Percentiles rank a stretch among this genome's conserved stretches.
Evolutionary conservation across 2,329 filamentous ascomycete genomes (phyloP).

Genomic region (Aureobasidium pullulans): DNA sequence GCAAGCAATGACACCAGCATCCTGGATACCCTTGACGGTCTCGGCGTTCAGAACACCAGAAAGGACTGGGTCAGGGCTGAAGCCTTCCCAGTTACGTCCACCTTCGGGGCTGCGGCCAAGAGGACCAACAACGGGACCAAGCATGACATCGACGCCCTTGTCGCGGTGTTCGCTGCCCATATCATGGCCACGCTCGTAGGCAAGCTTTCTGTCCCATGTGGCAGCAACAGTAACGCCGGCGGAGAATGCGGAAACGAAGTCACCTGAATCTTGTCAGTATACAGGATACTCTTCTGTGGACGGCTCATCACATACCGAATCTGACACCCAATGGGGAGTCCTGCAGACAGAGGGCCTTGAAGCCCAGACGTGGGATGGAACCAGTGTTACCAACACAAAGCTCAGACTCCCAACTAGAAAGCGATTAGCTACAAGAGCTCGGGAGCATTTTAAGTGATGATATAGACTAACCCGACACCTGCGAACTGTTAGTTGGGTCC

Average conservation of each 20-base stretch:
- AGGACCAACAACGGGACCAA: slow-evolving; percentile 72
- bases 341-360: slow-evolving; percentile 74
- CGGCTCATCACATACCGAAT: slow-evolving; percentile 40
- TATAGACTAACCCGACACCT: slow-evolving; percentile 54
- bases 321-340: slow-evolving; percentile 78
- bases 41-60: slow-evolving; percentile 65
- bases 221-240: slow-evolving; percentile 72
- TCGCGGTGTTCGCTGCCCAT: slow-evolving; percentile 69
- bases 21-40: slow-evolving; percentile 73
- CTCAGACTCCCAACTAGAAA: slow-evolving; percentile 55
- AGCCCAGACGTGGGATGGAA: slow-evolving; percentile 60
- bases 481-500: neutral
- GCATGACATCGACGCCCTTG: slow-evolving; percentile 67
- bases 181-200: slow-evolving; percentile 59
- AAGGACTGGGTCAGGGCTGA: slow-evolving; percentile 67
- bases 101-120: slow-evolving; percentile 61
- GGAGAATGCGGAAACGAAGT: slow-evolving; percentile 76
- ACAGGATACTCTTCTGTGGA: neutral
- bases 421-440: slow-evolving; percentile 16
- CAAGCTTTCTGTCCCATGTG: slow-evolving; percentile 70
- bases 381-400: slow-evolving; percentile 71
- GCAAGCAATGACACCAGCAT: slow-evolving; percentile 73
- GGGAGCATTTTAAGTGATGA: neutral
- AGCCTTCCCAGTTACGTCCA: slow-evolving; percentile 65
- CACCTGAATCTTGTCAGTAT: slow-evolving; percentile 37